Base-by-base conservation (phyloP, 2,329 filamentous ascomycete genomes). In the Penicillium fuscoglaucum region DNA sequence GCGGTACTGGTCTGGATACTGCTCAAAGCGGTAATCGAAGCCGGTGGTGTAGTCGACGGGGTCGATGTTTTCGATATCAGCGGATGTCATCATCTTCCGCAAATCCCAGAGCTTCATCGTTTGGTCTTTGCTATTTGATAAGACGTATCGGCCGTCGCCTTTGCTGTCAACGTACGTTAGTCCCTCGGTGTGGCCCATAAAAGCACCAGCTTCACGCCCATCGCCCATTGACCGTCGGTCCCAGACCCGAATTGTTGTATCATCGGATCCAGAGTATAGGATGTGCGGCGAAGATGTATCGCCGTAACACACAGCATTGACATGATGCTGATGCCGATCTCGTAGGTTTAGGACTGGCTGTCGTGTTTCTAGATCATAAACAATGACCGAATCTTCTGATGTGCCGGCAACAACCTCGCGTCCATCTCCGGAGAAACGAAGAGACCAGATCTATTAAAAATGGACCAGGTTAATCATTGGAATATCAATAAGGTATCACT, bases 91-190 rank as follows among this genome's bases (percentile, higher is more conserved):
- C 83, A 92, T 93, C 82, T 90, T 96, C 52, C 93, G 84, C 56
- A 97, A 74, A 73, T 99, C 95, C 95, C 95, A 99, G 0, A 99
- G 83, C 76, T 98, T 98, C 86, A 96, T 96, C 43, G 88, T 93
- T 74, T 98, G 95, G 71, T 99, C 95, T 72, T 98, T 99, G 61
- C 87, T 91, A 68, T 99, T 99, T 65, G 89, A 93, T 28, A 99
- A 84, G 9, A 98, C 89, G 73, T 98, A 98, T 57, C 93, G 85
- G 2, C 87, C 86, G 68, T 96, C 91, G 41, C 90, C 91, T 82
- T 98, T 93, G 75, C 89, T 93, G 71, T 88, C 86, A 35, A 88
- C 84, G 61, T 87, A 88, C 0, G 86, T 88, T 50, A 88, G 66
- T 7, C 85, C 85, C 72, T 88, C 85, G 0, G 84, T 87, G 66